Conservation (phyloP, 345 rosid species). For the Citrus glauca region DNA sequence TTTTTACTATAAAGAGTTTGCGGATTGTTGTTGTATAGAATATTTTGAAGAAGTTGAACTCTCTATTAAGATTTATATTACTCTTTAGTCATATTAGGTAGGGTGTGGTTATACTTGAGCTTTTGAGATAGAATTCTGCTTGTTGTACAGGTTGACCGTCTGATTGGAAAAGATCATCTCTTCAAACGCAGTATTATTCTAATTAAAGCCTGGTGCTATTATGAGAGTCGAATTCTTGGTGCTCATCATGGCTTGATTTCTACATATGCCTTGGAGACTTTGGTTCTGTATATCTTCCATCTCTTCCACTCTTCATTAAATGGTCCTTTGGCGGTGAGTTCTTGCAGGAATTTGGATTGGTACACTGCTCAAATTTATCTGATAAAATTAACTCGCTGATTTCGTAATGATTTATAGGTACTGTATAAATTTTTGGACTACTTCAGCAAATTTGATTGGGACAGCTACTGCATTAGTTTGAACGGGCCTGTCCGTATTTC, state of each 20-base stretch:
- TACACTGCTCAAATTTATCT: background rate
- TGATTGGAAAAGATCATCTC: conserved; percentile 72
- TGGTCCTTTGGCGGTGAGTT: conserved; percentile 83
- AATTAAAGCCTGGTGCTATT: conserved; percentile 91
- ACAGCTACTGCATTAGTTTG: conserved; percentile 78
- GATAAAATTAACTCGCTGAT: conserved; percentile 11
- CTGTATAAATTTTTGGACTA: conserved; percentile 81
- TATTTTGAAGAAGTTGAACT: background rate
- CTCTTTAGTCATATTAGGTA: background rate
- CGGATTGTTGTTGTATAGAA: background rate
- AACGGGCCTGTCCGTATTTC: conserved; percentile 69
- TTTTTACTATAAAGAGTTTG: background rate
- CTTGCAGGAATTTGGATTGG: conserved; percentile 13
- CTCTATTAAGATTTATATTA: background rate
- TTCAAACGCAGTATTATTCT: conserved; percentile 83
- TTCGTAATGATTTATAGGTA: conserved; percentile 46
- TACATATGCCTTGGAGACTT: conserved; percentile 84
- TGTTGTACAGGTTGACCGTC: conserved; percentile 54
- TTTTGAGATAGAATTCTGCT: conserved; percentile 21
- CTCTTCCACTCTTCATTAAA: conserved; percentile 61
- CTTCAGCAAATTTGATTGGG: conserved; percentile 98
- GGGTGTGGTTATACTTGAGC: background rate
- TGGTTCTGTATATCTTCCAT: conserved; percentile 81
- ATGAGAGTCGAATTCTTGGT: conserved; percentile 88
- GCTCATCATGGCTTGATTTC: conserved; percentile 90